phyloP scores from a whole-genome alignment of 306 rosid genomes.

The Cucumis cinereus region DNA sequence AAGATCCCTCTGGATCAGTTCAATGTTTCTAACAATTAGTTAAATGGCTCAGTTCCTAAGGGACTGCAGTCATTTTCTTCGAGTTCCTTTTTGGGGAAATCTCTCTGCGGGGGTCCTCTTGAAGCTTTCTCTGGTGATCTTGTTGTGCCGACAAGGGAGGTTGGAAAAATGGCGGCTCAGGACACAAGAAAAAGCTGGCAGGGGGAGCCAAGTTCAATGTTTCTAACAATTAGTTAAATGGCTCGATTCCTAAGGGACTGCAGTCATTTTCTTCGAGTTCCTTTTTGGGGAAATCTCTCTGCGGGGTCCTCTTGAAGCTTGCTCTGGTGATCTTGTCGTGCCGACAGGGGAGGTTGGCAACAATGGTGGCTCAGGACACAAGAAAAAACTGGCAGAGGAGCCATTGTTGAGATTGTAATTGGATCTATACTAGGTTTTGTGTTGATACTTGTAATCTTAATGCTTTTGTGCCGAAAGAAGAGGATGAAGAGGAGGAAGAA shows the following conservation, averaged over 20 bases:
- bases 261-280: constrained; percentile 16
- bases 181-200: constrained; percentile 15
- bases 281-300: constrained; percentile 22
- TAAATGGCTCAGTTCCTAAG: constrained; percentile 30
- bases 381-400: constrained; percentile 27
- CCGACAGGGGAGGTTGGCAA: neutral
- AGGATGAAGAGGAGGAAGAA: no score
- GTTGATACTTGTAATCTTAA: constrained; percentile 10
- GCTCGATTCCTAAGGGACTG: constrained; percentile 24
- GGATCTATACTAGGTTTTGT: constrained; percentile 27
- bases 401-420: constrained; percentile 30
- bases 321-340: constrained; percentile 15
- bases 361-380: neutral
- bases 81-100: constrained; percentile 22
- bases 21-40: constrained; percentile 28
- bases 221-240: constrained; percentile 26
- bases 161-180: neutral
- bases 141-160: neutral
- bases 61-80: constrained; percentile 13
- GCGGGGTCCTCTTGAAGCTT: constrained; percentile 27
- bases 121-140: constrained; percentile 19
- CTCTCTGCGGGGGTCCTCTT: constrained; percentile 29
- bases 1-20: constrained; percentile 25
- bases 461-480: constrained; percentile 28
- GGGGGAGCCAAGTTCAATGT: constrained; percentile 42